phyloP scores from a whole-genome alignment of 345 rosid species.

The Dovyalis caffra region DNA sequence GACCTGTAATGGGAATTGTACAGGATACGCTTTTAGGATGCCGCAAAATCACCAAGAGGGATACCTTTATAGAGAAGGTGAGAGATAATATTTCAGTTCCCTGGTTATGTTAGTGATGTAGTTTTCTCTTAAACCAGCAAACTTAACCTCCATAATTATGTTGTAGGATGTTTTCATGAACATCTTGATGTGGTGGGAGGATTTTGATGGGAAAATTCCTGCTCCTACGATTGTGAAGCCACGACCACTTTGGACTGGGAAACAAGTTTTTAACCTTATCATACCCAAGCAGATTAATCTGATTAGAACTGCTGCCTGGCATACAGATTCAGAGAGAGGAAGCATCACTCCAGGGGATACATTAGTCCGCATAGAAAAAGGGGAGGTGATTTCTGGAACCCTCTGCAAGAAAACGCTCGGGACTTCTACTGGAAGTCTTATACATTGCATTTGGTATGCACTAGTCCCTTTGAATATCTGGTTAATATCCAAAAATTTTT shows the following conservation, averaged over 20 bases:
- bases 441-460: slow-evolving; percentile 89
- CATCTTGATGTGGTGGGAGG: slow-evolving; percentile 99
- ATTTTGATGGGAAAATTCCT: slow-evolving; percentile 96
- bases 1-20: slow-evolving; percentile 99
- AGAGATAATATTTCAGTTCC: neutral
- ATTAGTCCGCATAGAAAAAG: slow-evolving; percentile 86
- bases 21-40: slow-evolving; percentile 97
- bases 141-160: neutral
- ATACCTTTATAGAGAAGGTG: slow-evolving; percentile 97
- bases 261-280: slow-evolving; percentile 94
- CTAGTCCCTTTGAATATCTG: neutral
- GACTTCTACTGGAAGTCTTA: slow-evolving; percentile 85
- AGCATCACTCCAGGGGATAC: slow-evolving; percentile 90
- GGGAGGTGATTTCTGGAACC: slow-evolving; percentile 87
- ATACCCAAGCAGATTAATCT: slow-evolving; percentile 98
- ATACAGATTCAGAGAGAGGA: slow-evolving; percentile 72
- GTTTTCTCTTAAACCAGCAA: neutral
- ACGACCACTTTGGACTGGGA: slow-evolving; percentile 98
- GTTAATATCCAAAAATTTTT: neutral
- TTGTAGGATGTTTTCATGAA: slow-evolving; percentile 96
- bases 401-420: slow-evolving; percentile 98
- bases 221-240: slow-evolving; percentile 94
- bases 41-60: slow-evolving; percentile 97
- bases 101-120: neutral
- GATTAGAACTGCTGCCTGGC: slow-evolving; percentile 88